phyloP scores from a whole-genome alignment of 176 grass and related monocot species.

The Secale cereale region DNA sequence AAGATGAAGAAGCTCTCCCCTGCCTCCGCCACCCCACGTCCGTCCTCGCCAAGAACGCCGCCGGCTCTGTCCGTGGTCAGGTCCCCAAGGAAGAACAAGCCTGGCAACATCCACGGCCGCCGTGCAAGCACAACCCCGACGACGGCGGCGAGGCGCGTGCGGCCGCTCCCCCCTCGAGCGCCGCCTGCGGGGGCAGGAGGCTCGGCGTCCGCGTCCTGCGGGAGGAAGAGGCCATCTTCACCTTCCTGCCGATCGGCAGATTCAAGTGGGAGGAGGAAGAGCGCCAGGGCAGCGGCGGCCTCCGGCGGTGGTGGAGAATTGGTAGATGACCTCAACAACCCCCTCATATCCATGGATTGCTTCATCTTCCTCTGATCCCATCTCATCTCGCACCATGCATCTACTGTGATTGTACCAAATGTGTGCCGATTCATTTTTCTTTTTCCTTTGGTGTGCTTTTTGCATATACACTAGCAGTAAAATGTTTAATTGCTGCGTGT shows the following conservation, averaged over 20 bases:
- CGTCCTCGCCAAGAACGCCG: background rate
- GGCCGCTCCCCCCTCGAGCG: background rate
- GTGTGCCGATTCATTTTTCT: background rate
- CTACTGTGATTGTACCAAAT: background rate
- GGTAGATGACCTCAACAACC: conserved; percentile 39
- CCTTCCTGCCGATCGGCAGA: background rate
- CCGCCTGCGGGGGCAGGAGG: background rate
- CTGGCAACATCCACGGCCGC: background rate
- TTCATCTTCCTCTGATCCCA: conserved; percentile 40
- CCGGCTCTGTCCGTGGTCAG: background rate
- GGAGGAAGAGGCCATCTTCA: background rate
- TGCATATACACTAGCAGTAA: background rate
- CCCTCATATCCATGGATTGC: conserved; percentile 49
- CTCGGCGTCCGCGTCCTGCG: background rate
- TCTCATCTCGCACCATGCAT: background rate
- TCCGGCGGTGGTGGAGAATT: background rate
- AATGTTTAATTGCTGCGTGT: background rate
- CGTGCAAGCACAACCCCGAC: background rate
- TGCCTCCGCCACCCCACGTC: background rate
- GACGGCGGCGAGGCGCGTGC: background rate
- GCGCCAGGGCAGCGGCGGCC: background rate
- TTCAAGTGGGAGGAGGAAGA: background rate
- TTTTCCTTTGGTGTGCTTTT: background rate
- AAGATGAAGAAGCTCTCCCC: background rate
- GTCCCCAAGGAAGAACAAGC: conserved; percentile 1